Evolutionary conservation across 352 stramenopile genomes (phyloP).

Genomic region (Aphanomyces cochlioides): DNA sequence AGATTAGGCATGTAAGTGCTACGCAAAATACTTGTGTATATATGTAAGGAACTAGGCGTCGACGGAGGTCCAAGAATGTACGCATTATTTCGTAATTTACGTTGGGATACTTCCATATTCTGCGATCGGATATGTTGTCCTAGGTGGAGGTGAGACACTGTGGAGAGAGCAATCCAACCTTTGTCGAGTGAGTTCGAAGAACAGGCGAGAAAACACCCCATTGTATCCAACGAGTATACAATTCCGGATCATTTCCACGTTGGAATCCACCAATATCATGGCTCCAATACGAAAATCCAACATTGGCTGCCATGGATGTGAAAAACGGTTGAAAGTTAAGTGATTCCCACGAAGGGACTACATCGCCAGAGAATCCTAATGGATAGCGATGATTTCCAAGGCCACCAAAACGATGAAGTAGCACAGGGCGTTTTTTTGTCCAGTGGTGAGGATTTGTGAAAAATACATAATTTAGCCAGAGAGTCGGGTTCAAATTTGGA

Average conservation of each 20-base stretch:
- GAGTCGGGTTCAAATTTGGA: slow-evolving; percentile 43
- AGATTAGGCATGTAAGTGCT: not conserved
- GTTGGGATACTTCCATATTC: slow-evolving; percentile 41
- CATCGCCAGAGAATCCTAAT: slow-evolving; percentile 52
- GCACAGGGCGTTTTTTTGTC: slow-evolving; percentile 35
- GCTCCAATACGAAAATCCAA: slow-evolving; percentile 50
- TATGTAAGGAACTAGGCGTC: slow-evolving; percentile 44
- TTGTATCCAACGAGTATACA: slow-evolving; percentile 49
- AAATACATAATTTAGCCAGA: slow-evolving; percentile 52
- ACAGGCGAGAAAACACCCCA: slow-evolving; percentile 43
- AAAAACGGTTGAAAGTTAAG: slow-evolving; percentile 50
- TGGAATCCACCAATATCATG: slow-evolving; percentile 47
- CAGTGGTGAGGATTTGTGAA: slow-evolving; percentile 41
- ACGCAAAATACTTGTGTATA: slow-evolving; percentile 38
- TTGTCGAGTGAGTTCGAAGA: slow-evolving; percentile 44
- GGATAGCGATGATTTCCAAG: slow-evolving; percentile 54
- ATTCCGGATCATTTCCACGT: slow-evolving; percentile 35
- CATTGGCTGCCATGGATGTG: slow-evolving; percentile 44
- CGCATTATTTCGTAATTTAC: slow-evolving; percentile 38
- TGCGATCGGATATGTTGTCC: slow-evolving; percentile 33
- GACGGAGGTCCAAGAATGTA: slow-evolving; percentile 35
- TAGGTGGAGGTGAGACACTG: not conserved
- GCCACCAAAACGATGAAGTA: slow-evolving; percentile 49
- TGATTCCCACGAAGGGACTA: slow-evolving; percentile 38
- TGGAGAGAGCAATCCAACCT: slow-evolving; percentile 2